Conservation (phyloP, 148 eudicot species). For the Chenopodium suecicum region DNA sequence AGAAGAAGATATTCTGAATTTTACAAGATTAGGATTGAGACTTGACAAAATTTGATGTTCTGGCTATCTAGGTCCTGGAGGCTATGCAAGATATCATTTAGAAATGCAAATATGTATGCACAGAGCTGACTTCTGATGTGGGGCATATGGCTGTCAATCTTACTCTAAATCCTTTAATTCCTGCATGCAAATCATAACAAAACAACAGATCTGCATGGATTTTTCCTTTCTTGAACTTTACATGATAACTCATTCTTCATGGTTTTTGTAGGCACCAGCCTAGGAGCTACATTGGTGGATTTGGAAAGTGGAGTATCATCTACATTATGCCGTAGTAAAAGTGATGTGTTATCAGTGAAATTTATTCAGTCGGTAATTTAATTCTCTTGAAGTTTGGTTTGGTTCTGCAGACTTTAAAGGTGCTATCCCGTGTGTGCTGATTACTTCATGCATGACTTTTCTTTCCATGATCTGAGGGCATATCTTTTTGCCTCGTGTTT, state of each 20-base stretch:
- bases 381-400: conserved; percentile 26
- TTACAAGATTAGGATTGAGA: background rate
- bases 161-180: background rate
- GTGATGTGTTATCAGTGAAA: conserved; percentile 76
- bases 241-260: conserved; percentile 2
- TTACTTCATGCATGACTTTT: background rate
- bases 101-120: background rate
- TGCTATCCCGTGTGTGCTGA: background rate
- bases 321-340: conserved; percentile 57
- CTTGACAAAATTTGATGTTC: background rate
- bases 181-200: background rate
- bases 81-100: background rate
- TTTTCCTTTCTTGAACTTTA: background rate
- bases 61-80: background rate
- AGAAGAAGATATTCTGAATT: no score
- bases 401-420: background rate
- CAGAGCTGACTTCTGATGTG: background rate
- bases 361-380: conserved; percentile 59
- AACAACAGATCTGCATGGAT: background rate
- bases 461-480: background rate
- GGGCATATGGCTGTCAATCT: background rate
- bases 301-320: conserved; percentile 56
- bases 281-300: conserved; percentile 65
- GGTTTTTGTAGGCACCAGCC: conserved; percentile 53
- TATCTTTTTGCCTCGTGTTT: background rate